These are phyloP conservation scores for Lactarius sanguifluus DNA, from an alignment of 768 basidiomycete species.

Conservation along the genomic window DNA sequence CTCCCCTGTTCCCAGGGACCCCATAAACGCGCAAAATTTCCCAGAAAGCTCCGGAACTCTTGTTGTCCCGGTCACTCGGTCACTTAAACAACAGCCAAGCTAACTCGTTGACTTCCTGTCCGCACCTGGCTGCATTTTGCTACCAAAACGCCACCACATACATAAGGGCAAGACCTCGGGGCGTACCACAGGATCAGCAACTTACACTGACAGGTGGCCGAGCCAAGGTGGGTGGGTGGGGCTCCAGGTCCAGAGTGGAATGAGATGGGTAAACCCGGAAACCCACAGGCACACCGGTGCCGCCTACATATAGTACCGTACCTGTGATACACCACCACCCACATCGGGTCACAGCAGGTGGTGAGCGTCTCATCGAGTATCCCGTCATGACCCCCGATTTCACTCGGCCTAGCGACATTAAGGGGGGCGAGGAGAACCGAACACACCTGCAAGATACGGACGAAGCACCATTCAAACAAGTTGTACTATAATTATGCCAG, in stretches of 20 bases:
- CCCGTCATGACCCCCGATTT: not conserved
- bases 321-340: not conserved
- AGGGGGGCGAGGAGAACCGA: not conserved
- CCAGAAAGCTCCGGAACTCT: not conserved
- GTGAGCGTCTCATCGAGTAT: not conserved
- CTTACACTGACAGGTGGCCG: not conserved
- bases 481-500: not conserved
- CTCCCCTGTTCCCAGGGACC: not conserved
- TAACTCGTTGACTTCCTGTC: not conserved
- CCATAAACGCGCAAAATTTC: not conserved
- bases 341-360: not conserved
- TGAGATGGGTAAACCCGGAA: not conserved
- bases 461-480: not conserved
- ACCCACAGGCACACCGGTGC: conserved; percentile 5
- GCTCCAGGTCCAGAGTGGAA: not conserved
- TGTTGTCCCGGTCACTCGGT: not conserved
- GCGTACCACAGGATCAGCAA: not conserved
- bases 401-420: not conserved
- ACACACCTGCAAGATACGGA: no score
- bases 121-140: not conserved
- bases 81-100: not conserved
- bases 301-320: not conserved
- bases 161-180: not conserved
- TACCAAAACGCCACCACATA: not conserved
- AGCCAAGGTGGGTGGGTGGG: not conserved